phyloP scores from a whole-genome alignment of 2,329 filamentous ascomycete genomes.

The Fusarium acutatum region DNA sequence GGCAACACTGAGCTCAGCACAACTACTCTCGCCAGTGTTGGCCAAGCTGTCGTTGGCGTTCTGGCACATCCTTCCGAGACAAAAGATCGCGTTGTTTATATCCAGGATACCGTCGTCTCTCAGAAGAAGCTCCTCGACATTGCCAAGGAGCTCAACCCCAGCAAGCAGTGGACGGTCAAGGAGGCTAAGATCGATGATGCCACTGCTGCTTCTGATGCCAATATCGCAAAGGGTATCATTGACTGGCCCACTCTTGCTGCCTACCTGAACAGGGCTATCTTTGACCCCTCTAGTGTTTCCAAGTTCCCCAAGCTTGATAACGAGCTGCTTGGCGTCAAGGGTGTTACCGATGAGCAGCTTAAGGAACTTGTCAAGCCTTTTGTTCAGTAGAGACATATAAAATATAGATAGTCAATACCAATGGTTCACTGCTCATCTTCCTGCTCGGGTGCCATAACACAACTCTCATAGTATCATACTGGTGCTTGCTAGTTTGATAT shows the following conservation, averaged over 20 bases:
- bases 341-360: conserved; percentile 51
- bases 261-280: conserved; percentile 46
- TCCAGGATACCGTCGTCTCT: conserved; percentile 55
- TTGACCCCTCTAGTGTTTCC: conserved; percentile 45
- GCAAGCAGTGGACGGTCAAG: conserved; percentile 58
- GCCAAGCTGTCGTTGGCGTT: conserved; percentile 57
- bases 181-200: conserved; percentile 43
- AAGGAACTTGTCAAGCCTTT: conserved; percentile 42
- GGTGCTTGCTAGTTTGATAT: not conserved
- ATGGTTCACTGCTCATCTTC: too few relatives aligned
- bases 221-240: conserved; percentile 43
- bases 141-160: conserved; percentile 58
- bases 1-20: conserved; percentile 58
- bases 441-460: too few relatives aligned
- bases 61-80: conserved; percentile 61
- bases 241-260: conserved; percentile 43
- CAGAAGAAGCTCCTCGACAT: conserved; percentile 56
- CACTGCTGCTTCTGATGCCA: conserved; percentile 40
- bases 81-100: conserved; percentile 58
- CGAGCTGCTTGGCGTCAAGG: conserved; percentile 55
- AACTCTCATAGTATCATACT: rapidly evolving
- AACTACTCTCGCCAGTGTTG: conserved; percentile 58
- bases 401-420: not conserved
- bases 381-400: conserved; percentile 11
- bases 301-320: conserved; percentile 52